These are phyloP conservation scores for Ganoderma multipileum DNA, from an alignment of 1,284 basidiomycete species.

Conservation along the genomic window DNA sequence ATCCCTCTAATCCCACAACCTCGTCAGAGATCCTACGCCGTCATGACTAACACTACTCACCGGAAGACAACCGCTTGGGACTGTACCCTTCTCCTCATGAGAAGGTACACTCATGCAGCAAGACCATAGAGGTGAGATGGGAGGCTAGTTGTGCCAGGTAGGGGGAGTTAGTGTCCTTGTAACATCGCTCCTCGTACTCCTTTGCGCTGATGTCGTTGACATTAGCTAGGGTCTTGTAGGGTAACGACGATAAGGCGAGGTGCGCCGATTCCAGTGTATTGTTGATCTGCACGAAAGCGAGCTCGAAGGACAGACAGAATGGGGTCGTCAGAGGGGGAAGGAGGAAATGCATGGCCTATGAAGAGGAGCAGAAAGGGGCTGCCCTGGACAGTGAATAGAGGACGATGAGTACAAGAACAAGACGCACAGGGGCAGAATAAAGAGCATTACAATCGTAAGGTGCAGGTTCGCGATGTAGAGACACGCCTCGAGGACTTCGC, in stretches of 20 bases:
- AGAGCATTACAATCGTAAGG: no score
- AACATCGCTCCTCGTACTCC: conserved; percentile 83
- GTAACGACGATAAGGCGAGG: conserved; percentile 83
- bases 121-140: conserved; percentile 91
- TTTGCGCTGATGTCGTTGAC: conserved; percentile 82
- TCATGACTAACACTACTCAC: conserved; percentile 54
- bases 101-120: conserved; percentile 81
- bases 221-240: conserved; percentile 82
- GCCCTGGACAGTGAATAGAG: no score
- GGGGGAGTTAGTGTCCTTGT: conserved; percentile 74
- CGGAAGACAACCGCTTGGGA: conserved; percentile 84
- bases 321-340: conserved; percentile 82
- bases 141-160: conserved; percentile 65
- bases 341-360: conserved; percentile 50
- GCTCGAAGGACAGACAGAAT: conserved; percentile 82
- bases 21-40: conserved; percentile 14
- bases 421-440: no score
- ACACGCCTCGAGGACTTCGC: no score
- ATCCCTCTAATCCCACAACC: conserved; percentile 67
- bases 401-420: no score
- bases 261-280: conserved; percentile 80
- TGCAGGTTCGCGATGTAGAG: no score
- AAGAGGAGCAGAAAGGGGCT: no score
- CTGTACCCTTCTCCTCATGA: conserved; percentile 81
- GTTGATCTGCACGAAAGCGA: conserved; percentile 85